These are phyloP conservation scores for Vigna hirtella DNA, from an alignment of 306 rosid species.

Conservation along the genomic window DNA sequence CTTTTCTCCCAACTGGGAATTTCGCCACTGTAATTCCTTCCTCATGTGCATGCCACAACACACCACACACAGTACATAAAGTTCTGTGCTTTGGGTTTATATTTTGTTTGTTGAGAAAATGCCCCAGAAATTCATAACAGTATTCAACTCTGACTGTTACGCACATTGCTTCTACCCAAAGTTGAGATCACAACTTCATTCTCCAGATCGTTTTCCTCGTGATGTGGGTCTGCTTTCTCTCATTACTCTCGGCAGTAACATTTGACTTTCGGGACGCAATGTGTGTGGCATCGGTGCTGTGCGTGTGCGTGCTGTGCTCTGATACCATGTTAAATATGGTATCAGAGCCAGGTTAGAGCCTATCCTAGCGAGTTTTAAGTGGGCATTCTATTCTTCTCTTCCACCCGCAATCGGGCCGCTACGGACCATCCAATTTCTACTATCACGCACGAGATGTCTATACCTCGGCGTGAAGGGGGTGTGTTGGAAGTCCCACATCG, in stretches of 20 bases:
- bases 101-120: slow-evolving; percentile 36
- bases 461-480: too few relatives aligned
- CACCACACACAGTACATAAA: too few relatives aligned
- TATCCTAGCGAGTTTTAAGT: too few relatives aligned
- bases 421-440: too few relatives aligned
- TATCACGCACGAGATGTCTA: too few relatives aligned
- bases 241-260: not conserved
- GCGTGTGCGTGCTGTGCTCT: too few relatives aligned
- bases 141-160: slow-evolving; percentile 3
- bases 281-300: slow-evolving; percentile 25
- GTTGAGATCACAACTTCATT: slow-evolving; percentile 45
- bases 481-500: too few relatives aligned
- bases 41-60: too few relatives aligned
- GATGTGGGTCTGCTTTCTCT: slow-evolving; percentile 32
- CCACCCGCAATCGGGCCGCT: too few relatives aligned
- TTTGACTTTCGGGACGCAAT: slow-evolving; percentile 35
- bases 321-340: too few relatives aligned
- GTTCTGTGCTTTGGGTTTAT: not conserved
- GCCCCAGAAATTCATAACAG: not conserved
- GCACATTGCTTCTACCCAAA: slow-evolving; percentile 16
- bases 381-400: too few relatives aligned
- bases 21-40: not conserved
- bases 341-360: too few relatives aligned
- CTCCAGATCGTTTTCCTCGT: slow-evolving; percentile 39
- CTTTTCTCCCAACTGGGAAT: not conserved